Conservation (phyloP, 208 protist species). For the Leishmania lainsoni region DNA sequence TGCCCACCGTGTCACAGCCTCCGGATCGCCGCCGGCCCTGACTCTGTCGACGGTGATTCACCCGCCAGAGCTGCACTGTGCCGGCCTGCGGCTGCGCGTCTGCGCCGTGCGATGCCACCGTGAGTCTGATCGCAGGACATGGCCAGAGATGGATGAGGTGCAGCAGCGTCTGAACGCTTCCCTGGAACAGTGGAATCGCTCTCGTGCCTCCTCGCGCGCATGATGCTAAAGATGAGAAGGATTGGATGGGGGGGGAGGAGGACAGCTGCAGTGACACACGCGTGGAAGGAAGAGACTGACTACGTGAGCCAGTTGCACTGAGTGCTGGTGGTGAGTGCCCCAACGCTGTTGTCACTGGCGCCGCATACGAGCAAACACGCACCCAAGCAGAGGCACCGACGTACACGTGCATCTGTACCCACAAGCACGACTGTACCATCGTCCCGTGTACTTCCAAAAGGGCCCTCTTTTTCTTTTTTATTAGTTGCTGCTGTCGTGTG, state of each 20-base stretch:
- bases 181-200: conserved; percentile 32
- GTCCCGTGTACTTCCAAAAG: background rate
- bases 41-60: conserved; percentile 24
- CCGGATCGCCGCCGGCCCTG: background rate
- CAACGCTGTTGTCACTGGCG: background rate
- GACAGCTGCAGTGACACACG: background rate
- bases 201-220: background rate
- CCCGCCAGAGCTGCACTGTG: conserved; percentile 77
- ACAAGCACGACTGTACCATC: background rate
- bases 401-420: background rate
- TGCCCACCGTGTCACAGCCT: conserved; percentile 3
- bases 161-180: conserved; percentile 49
- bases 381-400: too few relatives aligned
- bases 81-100: conserved; percentile 54
- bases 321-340: background rate
- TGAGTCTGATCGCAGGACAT: conserved; percentile 19
- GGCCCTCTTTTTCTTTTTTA: background rate
- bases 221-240: background rate
- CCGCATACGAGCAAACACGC: background rate
- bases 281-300: background rate
- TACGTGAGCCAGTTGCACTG: background rate
- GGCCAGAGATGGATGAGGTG: conserved; percentile 45
- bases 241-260: background rate
- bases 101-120: conserved; percentile 48
- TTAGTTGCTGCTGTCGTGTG: background rate